Evolutionary conservation across 176 grass and related monocot genomes (phyloP), one percentile per base, ranked within the genome.

Genomic region (Panicum miliaceum): DNA sequence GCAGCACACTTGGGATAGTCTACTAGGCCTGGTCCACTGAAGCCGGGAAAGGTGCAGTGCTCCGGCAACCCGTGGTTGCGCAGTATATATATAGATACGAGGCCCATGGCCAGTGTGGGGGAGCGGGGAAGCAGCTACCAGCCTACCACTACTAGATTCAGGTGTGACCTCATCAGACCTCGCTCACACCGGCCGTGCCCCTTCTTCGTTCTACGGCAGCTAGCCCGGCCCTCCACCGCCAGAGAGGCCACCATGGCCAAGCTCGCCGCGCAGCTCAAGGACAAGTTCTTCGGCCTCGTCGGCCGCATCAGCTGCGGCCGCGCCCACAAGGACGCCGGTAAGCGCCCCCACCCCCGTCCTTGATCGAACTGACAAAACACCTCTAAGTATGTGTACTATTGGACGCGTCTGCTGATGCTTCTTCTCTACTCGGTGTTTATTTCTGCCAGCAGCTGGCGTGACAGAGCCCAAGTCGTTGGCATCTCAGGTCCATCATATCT

Each of bases 271-370:
- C 88, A 86, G 79, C 79, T 90, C 26, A 90, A 78, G 73, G 51
- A 54, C 84, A 90, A 65, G 84, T 86, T 90, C 65, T 73, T 71
- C 48, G 84, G 79, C 38, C 57, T 90, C 58, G 46, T 90, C 19
- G 79, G 78, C 27, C 65, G 84, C 73, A 82, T 90, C 57, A 71
- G 84, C 73, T 90, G 88, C 29, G 84, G 73, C 58, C 83, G 83
- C 3, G 54, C 27, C 47, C 25, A 64, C 72, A 90, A 86, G 78
- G 79, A 90, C 29, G 71, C 70, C 6, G 45, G 70, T 73, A 29
- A 48, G 25, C 8, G 3, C 43, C 13, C 20, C n/a, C 23, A n/a
- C 6, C 6, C 42, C 13, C 7, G 3, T 3, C n/a, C 1, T 12
- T 25, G 5, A 2, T 15, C 13, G 13, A 26, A 71, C n/a, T 15